Conservation (phyloP, 108 stramenopile genomes). For the Nannochloropsis granulata region DNA sequence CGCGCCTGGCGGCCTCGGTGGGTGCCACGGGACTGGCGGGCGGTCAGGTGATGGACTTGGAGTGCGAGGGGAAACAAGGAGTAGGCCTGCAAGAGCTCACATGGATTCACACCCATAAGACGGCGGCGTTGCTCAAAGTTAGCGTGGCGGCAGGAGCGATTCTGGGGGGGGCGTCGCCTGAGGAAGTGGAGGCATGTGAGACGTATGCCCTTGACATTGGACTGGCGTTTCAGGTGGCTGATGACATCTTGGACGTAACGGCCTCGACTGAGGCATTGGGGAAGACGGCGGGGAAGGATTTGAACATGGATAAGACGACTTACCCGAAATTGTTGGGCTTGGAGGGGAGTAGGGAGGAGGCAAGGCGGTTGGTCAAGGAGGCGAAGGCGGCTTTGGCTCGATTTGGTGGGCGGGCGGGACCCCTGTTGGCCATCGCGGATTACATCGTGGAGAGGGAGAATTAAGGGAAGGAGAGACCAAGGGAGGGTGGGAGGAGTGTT, state of each 20-base stretch:
- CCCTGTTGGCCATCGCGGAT: constrained; percentile 73
- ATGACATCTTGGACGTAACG: constrained; percentile 91
- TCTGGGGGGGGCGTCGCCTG: constrained; percentile 67
- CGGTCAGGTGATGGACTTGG: constrained; percentile 72
- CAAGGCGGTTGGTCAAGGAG: constrained; percentile 52
- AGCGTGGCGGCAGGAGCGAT: constrained; percentile 63
- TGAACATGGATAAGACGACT: constrained; percentile 75
- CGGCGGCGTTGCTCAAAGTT: constrained; percentile 65
- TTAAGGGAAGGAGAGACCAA: constrained; percentile 19
- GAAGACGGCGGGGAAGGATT: constrained; percentile 88
- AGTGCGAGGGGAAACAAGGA: constrained; percentile 72
- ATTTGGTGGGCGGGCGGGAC: constrained; percentile 67
- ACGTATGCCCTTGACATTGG: constrained; percentile 82
- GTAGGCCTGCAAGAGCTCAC: constrained; percentile 72
- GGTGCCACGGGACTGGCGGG: constrained; percentile 80
- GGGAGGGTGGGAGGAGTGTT: background rate
- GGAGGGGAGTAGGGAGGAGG: constrained; percentile 71
- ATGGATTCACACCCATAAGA: constrained; percentile 95
- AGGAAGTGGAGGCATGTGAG: constrained; percentile 65
- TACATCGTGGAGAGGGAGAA: constrained; percentile 82
- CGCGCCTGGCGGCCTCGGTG: constrained; percentile 67
- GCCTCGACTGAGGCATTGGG: constrained; percentile 78
- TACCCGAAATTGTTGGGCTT: constrained; percentile 80
- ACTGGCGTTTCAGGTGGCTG: constrained; percentile 88
- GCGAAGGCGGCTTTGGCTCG: constrained; percentile 64